These are phyloP conservation scores for Thalassia testudinum DNA, from an alignment of 116 monocot genomes.

Conservation along the genomic window DNA sequence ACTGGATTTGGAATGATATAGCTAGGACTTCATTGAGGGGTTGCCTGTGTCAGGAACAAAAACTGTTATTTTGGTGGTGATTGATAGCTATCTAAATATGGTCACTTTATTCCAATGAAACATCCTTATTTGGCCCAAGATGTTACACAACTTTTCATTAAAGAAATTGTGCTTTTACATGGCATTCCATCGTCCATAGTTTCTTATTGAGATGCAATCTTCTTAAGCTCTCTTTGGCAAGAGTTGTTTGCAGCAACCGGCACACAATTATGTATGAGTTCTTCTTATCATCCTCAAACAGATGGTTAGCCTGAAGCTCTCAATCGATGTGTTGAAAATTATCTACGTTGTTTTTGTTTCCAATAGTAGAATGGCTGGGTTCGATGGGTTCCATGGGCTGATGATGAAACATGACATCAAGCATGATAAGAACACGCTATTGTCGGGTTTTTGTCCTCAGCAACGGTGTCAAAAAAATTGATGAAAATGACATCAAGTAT, in stretches of 20 bases:
- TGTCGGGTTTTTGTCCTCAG: no score
- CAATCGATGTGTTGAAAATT: conserved; percentile 1
- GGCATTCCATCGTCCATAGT: not conserved
- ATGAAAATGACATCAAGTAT: no score
- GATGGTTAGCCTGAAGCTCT: conserved; percentile 2
- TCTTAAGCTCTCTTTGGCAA: not conserved
- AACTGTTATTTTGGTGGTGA: not conserved
- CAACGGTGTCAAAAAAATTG: no score
- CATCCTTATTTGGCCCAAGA: not conserved
- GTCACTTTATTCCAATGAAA: not conserved
- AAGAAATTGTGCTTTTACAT: not conserved
- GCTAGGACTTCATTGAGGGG: not conserved
- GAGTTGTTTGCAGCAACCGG: not conserved
- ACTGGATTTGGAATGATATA: not conserved
- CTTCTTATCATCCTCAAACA: conserved; percentile 2
- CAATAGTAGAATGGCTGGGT: not conserved
- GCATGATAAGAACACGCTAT: no score
- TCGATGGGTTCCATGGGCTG: not conserved
- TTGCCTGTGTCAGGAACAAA: not conserved
- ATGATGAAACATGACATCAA: no score
- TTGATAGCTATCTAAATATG: not conserved
- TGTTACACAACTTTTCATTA: not conserved
- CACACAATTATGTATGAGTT: not conserved
- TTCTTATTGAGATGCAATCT: not conserved
- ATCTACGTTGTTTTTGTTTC: not conserved